phyloP scores from a whole-genome alignment of 208 protist species.

The Leptomonas seymouri region DNA sequence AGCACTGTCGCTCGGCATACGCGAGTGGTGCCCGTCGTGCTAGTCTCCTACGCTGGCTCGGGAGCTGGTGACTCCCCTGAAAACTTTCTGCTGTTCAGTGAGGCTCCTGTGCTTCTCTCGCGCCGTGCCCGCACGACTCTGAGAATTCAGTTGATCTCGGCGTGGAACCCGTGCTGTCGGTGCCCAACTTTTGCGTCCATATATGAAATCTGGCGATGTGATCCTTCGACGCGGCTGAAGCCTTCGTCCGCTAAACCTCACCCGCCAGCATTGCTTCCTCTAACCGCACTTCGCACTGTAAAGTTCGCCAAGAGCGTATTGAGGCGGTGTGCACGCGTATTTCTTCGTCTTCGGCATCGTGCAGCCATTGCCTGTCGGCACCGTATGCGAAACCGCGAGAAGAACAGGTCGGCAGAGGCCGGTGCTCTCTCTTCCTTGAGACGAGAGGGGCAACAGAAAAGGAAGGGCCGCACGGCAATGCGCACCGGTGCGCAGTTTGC shows the following conservation, averaged over 20 bases:
- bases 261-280: background rate
- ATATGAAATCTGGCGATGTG: conserved; percentile 63
- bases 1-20: conserved; percentile 27
- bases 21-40: conserved; percentile 27
- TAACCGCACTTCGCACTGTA: background rate
- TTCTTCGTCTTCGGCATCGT: conserved; percentile 6
- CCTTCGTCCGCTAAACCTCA: background rate
- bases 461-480: too few species aligned
- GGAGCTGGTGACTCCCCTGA: background rate
- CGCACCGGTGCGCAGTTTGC: too few species aligned
- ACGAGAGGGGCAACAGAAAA: background rate
- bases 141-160: conserved; percentile 50
- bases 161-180: conserved; percentile 54
- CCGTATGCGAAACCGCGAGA: background rate
- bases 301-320: background rate
- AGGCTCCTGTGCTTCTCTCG: conserved; percentile 34
- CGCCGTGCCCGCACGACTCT: conserved; percentile 14
- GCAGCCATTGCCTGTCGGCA: background rate
- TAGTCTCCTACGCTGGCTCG: conserved; percentile 2
- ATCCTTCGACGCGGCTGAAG: background rate
- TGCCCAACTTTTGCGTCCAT: conserved; percentile 24
- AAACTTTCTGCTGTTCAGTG: conserved; percentile 32
- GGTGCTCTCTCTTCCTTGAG: background rate
- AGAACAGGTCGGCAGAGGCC: background rate
- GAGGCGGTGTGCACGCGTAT: conserved; percentile 14